Evolutionary conservation across 2,329 filamentous ascomycete genomes (phyloP).

Genomic region (Xenoacremonium recifei): DNA sequence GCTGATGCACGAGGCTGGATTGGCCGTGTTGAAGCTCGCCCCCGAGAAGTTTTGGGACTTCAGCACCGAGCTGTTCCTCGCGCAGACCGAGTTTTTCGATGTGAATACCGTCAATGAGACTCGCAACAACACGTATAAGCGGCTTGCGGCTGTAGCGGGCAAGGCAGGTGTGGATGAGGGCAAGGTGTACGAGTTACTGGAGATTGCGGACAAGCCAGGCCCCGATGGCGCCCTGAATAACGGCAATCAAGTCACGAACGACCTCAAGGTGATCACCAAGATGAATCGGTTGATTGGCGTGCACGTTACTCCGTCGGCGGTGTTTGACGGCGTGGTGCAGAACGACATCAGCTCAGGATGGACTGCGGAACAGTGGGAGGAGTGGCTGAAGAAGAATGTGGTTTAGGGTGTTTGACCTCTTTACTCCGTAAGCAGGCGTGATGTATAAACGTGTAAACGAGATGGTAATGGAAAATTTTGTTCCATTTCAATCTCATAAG

Average conservation of each 20-base stretch:
- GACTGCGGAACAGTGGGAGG: constrained; percentile 77
- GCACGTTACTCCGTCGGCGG: constrained; percentile 87
- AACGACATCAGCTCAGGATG: constrained; percentile 79
- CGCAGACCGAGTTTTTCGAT: constrained; percentile 81
- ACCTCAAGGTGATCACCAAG: constrained; percentile 82
- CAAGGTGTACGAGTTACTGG: constrained; percentile 67
- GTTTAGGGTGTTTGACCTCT: constrained; percentile 27
- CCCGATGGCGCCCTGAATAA: constrained; percentile 69
- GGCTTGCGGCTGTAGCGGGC: constrained; percentile 72
- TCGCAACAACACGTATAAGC: constrained; percentile 78
- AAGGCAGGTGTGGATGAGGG: constrained; percentile 67
- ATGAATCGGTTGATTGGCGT: constrained; percentile 75
- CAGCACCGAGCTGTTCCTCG: constrained; percentile 61
- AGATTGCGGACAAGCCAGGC: constrained; percentile 64
- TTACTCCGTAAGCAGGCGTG: no score
- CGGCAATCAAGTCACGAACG: constrained; percentile 80
- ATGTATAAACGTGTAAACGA: no score
- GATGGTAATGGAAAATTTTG: no score
- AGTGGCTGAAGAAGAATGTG: constrained; percentile 68
- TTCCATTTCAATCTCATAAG: no score
- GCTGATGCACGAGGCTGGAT: constrained; percentile 76
- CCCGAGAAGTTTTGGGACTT: constrained; percentile 80
- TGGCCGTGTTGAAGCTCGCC: constrained; percentile 71
- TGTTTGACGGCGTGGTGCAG: constrained; percentile 84
- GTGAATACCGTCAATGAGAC: constrained; percentile 79